Conservation (phyloP, 1,284 basidiomycete species). For the Heterobasidion parviporum region DNA sequence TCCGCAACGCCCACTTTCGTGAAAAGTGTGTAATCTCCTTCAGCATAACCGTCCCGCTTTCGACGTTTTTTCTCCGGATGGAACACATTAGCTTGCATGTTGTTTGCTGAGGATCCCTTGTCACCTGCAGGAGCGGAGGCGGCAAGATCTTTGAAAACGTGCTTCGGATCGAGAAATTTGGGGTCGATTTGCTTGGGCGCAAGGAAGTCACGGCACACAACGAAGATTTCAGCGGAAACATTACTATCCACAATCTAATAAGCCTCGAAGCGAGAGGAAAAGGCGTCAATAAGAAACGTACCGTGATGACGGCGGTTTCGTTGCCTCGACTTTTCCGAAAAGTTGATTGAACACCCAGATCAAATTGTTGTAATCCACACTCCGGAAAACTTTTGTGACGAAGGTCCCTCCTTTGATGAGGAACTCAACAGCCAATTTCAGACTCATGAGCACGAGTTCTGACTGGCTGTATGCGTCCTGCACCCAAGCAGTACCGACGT, state of each 20-base stretch:
- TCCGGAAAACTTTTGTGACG: conserved; percentile 98
- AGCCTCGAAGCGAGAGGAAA: not conserved
- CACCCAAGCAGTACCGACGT: conserved; percentile 99
- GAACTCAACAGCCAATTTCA: conserved; percentile 97
- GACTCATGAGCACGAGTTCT: conserved; percentile 92
- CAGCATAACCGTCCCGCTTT: conserved; percentile 91
- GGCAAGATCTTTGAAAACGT: conserved; percentile 93
- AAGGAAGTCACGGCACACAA: conserved; percentile 93
- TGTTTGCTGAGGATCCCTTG: conserved; percentile 45
- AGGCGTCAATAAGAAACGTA: conserved; percentile 24
- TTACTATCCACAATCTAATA: conserved; percentile 48
- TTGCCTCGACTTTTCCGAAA: conserved; percentile 95
- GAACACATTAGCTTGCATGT: conserved; percentile 84
- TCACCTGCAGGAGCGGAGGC: conserved; percentile 40
- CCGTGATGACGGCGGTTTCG: conserved; percentile 97
- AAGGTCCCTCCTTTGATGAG: conserved; percentile 91
- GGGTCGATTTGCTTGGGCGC: conserved; percentile 96
- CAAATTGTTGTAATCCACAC: conserved; percentile 97
- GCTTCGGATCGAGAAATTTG: conserved; percentile 95
- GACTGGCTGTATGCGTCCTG: conserved; percentile 98
- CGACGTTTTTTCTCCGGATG: conserved; percentile 95
- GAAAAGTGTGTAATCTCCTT: conserved; percentile 91
- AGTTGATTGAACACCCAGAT: conserved; percentile 99
- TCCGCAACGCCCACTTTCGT: conserved; percentile 67
- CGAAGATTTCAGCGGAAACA: conserved; percentile 99